These are phyloP conservation scores for Wickerhamiella vanderwaltii DNA, from an alignment of 805 yeast genomes.

Conservation along the genomic window DNA sequence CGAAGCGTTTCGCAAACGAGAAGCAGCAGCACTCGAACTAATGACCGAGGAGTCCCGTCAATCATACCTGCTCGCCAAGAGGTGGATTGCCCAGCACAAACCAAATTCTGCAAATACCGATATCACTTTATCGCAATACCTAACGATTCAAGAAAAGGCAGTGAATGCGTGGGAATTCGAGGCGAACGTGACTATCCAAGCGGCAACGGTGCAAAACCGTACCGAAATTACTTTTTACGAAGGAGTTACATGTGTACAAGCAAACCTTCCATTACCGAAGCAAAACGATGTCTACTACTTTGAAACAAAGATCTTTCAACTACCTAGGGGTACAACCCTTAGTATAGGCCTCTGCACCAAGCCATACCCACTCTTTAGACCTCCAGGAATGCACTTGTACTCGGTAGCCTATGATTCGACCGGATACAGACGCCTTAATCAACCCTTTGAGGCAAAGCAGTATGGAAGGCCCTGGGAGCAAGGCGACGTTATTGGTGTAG, in stretches of 20 bases:
- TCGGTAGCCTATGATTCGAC: conserved; percentile 80
- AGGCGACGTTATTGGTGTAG: conserved; percentile 91
- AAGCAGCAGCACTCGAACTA: conserved; percentile 48
- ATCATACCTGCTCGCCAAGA: conserved; percentile 51
- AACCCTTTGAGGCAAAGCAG: conserved; percentile 45
- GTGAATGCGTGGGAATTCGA: conserved; percentile 81
- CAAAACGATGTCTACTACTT: conserved; percentile 78
- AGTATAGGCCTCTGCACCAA: conserved; percentile 72
- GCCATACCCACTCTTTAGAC: conserved; percentile 87
- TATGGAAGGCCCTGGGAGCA: conserved; percentile 40
- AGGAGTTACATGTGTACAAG: conserved; percentile 54
- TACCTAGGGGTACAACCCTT: conserved; percentile 37
- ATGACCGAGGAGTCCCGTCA: conserved; percentile 45
- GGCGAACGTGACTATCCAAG: conserved; percentile 36
- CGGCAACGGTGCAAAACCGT: conserved; percentile 49
- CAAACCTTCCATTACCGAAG: conserved; percentile 76
- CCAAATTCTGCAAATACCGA: conserved; percentile 35
- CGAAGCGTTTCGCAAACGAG: conserved; percentile 46
- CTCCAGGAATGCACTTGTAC: conserved; percentile 83
- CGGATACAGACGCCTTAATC: conserved; percentile 69
- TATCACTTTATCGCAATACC: conserved; percentile 42
- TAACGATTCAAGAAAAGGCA: conserved; percentile 74
- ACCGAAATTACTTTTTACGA: conserved; percentile 37
- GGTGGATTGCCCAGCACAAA: conserved; percentile 32
- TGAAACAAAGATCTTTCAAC: conserved; percentile 72